Percentiles rank a stretch among this genome's conserved stretches.
Conservation (phyloP, 495 filamentous ascomycete genomes). For the Melanomma pulvis-pyrius region DNA sequence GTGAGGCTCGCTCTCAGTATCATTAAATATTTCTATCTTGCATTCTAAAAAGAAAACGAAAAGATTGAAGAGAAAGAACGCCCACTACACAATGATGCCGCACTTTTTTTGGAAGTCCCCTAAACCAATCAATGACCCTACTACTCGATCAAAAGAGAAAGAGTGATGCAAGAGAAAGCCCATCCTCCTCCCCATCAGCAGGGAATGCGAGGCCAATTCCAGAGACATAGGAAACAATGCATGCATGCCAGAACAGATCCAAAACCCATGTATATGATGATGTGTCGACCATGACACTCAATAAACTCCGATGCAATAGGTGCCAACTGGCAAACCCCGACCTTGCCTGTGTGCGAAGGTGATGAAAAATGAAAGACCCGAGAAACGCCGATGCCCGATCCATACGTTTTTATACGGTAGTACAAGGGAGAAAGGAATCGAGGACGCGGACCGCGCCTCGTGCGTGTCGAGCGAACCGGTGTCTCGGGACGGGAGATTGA, state of each 20-base stretch:
- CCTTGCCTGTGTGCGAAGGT: neutral
- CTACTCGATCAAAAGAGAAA: neutral
- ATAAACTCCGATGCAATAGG: conserved; percentile 2
- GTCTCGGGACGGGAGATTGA: neutral
- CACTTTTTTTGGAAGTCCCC: conserved; percentile 7
- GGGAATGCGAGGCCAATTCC: neutral
- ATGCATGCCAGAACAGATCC: neutral
- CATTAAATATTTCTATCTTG: too few relatives aligned
- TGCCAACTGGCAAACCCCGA: conserved; percentile 4
- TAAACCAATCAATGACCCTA: neutral
- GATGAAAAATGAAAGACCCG: neutral
- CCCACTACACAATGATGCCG: too few relatives aligned
- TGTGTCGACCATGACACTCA: neutral
- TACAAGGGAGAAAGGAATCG: conserved; percentile 18
- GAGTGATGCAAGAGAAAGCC: neutral
- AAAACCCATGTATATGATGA: conserved; percentile 5
- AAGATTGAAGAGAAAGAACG: too few relatives aligned
- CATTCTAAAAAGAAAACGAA: too few relatives aligned
- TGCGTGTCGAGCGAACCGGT: conserved; percentile 4
- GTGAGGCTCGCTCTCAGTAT: too few relatives aligned
- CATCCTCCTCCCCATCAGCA: neutral
- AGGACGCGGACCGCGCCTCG: conserved; percentile 9
- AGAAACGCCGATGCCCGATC: conserved; percentile 18
- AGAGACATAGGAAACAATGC: neutral
- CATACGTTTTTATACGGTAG: conserved; percentile 1